These are phyloP conservation scores for Westerdykella ornata DNA, from an alignment of 2,329 filamentous ascomycete genomes.

Conservation along the genomic window DNA sequence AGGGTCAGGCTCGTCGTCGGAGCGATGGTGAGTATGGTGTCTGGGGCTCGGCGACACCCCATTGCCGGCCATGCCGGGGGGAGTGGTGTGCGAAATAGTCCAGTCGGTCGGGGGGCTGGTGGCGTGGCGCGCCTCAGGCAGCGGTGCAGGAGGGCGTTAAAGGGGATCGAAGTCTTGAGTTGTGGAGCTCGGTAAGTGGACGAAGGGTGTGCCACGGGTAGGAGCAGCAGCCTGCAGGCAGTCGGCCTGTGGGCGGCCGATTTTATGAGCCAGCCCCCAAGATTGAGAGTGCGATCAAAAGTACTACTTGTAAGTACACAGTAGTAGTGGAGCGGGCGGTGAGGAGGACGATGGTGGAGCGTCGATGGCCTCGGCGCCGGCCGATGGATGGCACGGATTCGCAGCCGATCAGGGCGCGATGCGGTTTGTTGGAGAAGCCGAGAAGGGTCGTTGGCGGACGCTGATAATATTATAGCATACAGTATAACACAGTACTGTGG, in stretches of 20 bases:
- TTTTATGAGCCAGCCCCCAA: conserved; percentile 9
- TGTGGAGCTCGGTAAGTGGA: conserved; percentile 23
- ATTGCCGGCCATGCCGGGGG: conserved; percentile 31
- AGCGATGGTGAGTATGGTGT: conserved; percentile 20
- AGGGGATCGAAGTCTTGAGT: conserved; percentile 7
- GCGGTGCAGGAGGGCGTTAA: conserved; percentile 28
- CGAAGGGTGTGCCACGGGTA: conserved; percentile 19
- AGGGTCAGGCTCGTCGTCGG: conserved; percentile 20
- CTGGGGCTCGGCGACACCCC: conserved; percentile 27
- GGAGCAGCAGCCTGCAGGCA: conserved; percentile 22
- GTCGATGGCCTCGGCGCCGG: conserved; percentile 3
- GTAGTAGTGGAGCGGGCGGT: conserved; percentile 23
- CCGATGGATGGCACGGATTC: background rate
- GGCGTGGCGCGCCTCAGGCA: conserved; percentile 28
- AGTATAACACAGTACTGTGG: too few species aligned
- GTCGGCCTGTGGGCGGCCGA: conserved; percentile 6
- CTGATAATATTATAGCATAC: too few species aligned
- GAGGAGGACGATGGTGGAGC: conserved; percentile 10
- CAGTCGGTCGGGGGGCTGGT: conserved; percentile 10
- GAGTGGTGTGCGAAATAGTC: conserved; percentile 19
- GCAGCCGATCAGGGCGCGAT: conserved; percentile 3
- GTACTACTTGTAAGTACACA: background rate
- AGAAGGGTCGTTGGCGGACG: conserved; percentile 25
- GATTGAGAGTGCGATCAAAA: conserved; percentile 12
- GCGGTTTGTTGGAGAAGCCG: conserved; percentile 1